phyloP scores from a whole-genome alignment of 768 basidiomycete species.

The Gyrodon lividus region DNA sequence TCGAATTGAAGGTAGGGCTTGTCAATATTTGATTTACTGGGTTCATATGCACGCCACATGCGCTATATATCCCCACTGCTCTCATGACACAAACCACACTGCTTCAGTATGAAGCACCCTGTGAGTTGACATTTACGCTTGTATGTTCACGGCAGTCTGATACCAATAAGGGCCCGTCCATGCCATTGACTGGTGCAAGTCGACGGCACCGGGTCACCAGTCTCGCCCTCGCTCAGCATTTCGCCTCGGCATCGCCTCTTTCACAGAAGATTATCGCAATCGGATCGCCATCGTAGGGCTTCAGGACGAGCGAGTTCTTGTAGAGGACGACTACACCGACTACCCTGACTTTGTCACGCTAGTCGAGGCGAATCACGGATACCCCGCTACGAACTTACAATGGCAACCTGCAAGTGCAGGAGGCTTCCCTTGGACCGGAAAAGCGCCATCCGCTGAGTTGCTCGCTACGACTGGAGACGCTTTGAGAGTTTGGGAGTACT shows the following conservation, averaged over 20 bases:
- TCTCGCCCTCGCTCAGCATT: slow-evolving; percentile 73
- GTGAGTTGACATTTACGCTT: slow-evolving; percentile 46
- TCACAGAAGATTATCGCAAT: slow-evolving; percentile 81
- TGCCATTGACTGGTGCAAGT: slow-evolving; percentile 86
- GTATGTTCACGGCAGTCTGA: slow-evolving; percentile 15
- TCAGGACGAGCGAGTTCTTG: slow-evolving; percentile 84
- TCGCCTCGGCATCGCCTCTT: slow-evolving; percentile 83
- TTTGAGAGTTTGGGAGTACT: slow-evolving; percentile 88
- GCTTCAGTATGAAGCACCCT: slow-evolving; percentile 83
- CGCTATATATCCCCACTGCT: slow-evolving; percentile 6
- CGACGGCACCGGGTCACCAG: slow-evolving; percentile 70
- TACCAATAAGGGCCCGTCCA: slow-evolving; percentile 72
- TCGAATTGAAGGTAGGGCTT: no score
- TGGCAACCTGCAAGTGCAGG: slow-evolving; percentile 84
- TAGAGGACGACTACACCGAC: slow-evolving; percentile 79
- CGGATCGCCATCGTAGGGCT: slow-evolving; percentile 76
- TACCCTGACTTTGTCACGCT: slow-evolving; percentile 86
- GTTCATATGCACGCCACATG: slow-evolving; percentile 21
- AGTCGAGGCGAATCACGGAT: slow-evolving; percentile 82
- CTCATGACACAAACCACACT: slow-evolving; percentile 68
- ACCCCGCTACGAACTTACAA: slow-evolving; percentile 89
- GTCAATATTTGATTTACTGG: neutral
- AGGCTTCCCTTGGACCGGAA: slow-evolving; percentile 67
- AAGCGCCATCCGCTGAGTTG: slow-evolving; percentile 67
- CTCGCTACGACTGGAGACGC: slow-evolving; percentile 95